Percentiles rank a stretch among this genome's conserved stretches.
Evolutionary conservation across 495 filamentous ascomycete genomes (phyloP).

Genomic region (Hypoxylon perforatum): DNA sequence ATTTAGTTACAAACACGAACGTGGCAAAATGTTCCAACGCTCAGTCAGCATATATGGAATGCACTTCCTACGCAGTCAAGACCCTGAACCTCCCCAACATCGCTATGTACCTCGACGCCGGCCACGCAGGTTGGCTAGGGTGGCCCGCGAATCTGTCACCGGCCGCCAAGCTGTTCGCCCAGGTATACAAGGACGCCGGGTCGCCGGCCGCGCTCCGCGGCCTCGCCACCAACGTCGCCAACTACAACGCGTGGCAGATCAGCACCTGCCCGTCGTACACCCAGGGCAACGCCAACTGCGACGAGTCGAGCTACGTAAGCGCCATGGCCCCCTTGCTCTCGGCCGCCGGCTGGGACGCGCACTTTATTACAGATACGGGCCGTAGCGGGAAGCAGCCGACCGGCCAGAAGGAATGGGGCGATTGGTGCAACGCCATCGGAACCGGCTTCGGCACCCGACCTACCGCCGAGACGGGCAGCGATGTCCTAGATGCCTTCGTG

Average conservation of each 20-base stretch:
- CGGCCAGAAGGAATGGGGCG: slow-evolving; percentile 72
- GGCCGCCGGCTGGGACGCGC: slow-evolving; percentile 67
- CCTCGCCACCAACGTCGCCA: slow-evolving; percentile 79
- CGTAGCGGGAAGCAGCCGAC: slow-evolving; percentile 60
- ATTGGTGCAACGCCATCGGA: slow-evolving; percentile 81
- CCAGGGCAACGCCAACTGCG: slow-evolving; percentile 58
- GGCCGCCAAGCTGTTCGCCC: slow-evolving; percentile 69
- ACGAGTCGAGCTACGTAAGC: slow-evolving; percentile 75
- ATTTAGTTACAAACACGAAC: slow-evolving; percentile 72
- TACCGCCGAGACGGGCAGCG: slow-evolving; percentile 68
- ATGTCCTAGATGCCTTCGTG: slow-evolving; percentile 75
- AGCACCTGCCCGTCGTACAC: slow-evolving; percentile 67
- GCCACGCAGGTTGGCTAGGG: slow-evolving; percentile 79
- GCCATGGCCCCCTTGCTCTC: slow-evolving; percentile 69
- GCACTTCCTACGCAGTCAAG: slow-evolving; percentile 69
- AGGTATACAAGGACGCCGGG: slow-evolving; percentile 69
- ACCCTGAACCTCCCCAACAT: slow-evolving; percentile 72
- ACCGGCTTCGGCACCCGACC: slow-evolving; percentile 75
- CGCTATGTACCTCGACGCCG: slow-evolving; percentile 77
- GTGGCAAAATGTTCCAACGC: slow-evolving; percentile 69
- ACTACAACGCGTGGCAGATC: slow-evolving; percentile 73
- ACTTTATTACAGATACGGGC: slow-evolving; percentile 68
- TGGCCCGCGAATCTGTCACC: slow-evolving; percentile 75
- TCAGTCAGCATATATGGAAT: slow-evolving; percentile 65
- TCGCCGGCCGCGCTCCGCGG: slow-evolving; percentile 70